phyloP scores from a whole-genome alignment of 768 basidiomycete genomes.

The Auricularia heimuer region DNA sequence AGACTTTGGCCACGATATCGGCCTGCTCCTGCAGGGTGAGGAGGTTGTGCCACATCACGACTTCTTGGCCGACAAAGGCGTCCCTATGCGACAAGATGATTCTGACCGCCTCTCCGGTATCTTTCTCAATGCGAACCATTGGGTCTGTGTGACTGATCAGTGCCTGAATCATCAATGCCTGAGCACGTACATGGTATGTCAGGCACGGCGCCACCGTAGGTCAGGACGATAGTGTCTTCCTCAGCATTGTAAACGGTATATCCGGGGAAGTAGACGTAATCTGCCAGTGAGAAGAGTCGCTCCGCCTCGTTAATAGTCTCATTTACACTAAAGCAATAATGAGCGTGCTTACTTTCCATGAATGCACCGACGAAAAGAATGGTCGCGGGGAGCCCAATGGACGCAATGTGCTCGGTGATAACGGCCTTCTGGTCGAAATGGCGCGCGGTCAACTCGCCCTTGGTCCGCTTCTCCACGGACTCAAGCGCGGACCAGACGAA shows the following conservation, averaged over 20 bases:
- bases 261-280: background rate
- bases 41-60: background rate
- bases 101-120: background rate
- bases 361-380: background rate
- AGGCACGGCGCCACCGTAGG: no score
- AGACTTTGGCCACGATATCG: background rate
- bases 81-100: background rate
- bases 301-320: no score
- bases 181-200: background rate
- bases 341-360: background rate
- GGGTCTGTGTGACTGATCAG: background rate
- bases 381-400: background rate
- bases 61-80: background rate
- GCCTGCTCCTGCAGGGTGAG: background rate
- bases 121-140: background rate
- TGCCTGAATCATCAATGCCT: background rate
- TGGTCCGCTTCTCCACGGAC: background rate
- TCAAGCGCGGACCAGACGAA: background rate
- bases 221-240: no score
- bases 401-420: background rate
- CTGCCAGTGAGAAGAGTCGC: background rate
- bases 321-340: background rate
- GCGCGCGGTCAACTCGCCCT: background rate
- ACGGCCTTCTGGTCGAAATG: background rate
- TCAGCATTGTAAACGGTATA: no score